A percentile compares a stretch with the other conserved stretches of the same genome.
phyloP scores from a whole-genome alignment of 73 alveolate species.

The Paramecium octaurelia region DNA sequence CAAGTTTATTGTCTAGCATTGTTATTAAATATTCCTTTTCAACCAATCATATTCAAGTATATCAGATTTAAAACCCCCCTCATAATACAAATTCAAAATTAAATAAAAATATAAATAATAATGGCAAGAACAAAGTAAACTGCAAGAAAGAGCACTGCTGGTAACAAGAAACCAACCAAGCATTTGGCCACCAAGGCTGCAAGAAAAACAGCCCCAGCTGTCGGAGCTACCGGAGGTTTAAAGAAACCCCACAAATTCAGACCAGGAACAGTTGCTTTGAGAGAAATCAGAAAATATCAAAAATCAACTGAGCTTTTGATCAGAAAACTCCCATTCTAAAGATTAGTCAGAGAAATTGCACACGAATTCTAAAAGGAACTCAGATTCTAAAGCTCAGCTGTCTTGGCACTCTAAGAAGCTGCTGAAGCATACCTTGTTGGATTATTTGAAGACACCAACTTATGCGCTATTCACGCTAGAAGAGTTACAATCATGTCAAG shows the following conservation, averaged over 20 bases:
- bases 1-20: background rate
- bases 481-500: constrained; percentile 94
- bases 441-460: constrained; percentile 91
- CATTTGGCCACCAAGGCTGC: constrained; percentile 86
- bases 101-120: constrained; percentile 36
- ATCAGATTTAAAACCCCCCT: background rate
- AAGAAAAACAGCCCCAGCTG: constrained; percentile 85
- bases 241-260: constrained; percentile 92
- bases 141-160: constrained; percentile 74
- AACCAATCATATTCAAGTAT: background rate
- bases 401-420: constrained; percentile 94
- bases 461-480: constrained; percentile 94
- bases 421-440: constrained; percentile 93
- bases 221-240: constrained; percentile 58
- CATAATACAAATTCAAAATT: background rate
- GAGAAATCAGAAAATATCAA: constrained; percentile 87
- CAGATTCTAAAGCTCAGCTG: constrained; percentile 91
- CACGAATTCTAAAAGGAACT: constrained; percentile 86
- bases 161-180: constrained; percentile 78
- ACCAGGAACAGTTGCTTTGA: constrained; percentile 92
- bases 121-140: constrained; percentile 77
- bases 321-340: constrained; percentile 93
- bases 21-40: background rate
- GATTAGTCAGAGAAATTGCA: constrained; percentile 94
- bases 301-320: constrained; percentile 84